Evolutionary conservation across 805 yeast species (phyloP).

Genomic region (Saturnispora quitensis): DNA sequence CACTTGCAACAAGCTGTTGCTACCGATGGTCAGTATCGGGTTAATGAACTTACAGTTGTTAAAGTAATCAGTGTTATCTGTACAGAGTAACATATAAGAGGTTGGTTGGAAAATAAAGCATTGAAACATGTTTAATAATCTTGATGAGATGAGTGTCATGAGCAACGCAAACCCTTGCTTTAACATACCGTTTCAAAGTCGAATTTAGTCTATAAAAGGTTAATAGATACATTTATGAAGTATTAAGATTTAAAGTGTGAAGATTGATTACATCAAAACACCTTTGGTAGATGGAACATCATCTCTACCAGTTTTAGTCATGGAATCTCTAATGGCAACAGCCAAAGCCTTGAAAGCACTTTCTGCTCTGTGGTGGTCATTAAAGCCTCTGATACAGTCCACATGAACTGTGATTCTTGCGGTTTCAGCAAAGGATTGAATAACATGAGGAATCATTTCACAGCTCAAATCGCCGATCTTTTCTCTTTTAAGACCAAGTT

Average conservation of each 20-base stretch:
- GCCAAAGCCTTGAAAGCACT: constrained; percentile 96
- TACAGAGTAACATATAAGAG: not conserved
- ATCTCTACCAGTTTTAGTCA: constrained; percentile 69
- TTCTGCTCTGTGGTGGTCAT: constrained; percentile 95
- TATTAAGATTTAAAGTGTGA: not conserved
- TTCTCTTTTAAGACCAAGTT: constrained; percentile 84
- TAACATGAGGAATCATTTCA: constrained; percentile 97
- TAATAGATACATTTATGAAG: not conserved
- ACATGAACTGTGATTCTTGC: constrained; percentile 90
- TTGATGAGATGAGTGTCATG: not conserved
- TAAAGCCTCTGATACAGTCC: constrained; percentile 85
- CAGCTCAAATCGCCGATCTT: constrained; percentile 85
- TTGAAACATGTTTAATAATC: too few species aligned
- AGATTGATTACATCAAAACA: constrained; percentile 51
- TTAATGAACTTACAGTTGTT: too few species aligned
- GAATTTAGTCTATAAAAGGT: not conserved
- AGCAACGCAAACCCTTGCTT: not conserved
- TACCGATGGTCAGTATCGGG: too few species aligned
- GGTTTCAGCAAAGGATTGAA: constrained; percentile 88
- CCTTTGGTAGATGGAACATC: constrained; percentile 98
- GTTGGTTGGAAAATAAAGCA: not conserved
- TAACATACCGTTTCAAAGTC: not conserved
- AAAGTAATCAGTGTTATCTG: too few species aligned
- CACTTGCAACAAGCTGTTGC: not conserved
- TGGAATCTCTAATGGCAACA: constrained; percentile 81